phyloP scores from a whole-genome alignment of 345 rosid species.

The Syzygium jambos region DNA sequence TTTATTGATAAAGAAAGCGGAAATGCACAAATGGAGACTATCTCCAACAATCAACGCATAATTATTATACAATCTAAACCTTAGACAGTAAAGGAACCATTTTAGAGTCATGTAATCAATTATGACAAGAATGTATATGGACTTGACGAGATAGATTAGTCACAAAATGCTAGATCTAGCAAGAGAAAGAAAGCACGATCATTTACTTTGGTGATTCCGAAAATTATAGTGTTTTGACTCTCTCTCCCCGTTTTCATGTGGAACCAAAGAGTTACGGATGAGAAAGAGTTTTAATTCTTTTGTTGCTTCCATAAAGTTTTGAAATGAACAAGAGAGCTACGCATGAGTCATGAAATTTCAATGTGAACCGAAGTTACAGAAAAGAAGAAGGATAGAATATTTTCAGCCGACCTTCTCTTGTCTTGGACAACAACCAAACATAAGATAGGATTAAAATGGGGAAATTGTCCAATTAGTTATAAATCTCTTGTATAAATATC shows the following conservation, averaged over 20 bases:
- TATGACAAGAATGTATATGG: not conserved
- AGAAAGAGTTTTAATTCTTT: not conserved
- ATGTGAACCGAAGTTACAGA: not conserved
- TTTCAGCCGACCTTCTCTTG: not conserved
- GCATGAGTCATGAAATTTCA: not conserved
- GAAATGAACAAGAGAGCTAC: not conserved
- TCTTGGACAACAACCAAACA: not conserved
- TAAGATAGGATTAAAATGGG: not conserved
- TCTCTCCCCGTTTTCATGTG: not conserved
- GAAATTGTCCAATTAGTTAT: not conserved
- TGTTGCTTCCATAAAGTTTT: not conserved
- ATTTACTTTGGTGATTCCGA: not conserved
- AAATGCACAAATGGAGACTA: not conserved
- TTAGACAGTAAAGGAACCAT: not conserved
- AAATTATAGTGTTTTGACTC: not conserved
- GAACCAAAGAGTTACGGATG: not conserved
- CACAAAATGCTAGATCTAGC: not conserved
- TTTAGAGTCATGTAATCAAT: not conserved
- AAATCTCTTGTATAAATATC: rapidly evolving
- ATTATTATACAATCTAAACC: not conserved
- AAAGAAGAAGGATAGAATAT: not conserved
- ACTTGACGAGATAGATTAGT: not conserved
- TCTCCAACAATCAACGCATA: not conserved
- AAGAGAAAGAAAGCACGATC: not conserved
- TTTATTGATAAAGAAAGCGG: not conserved